Base-by-base conservation (phyloP, 352 stramenopile genomes). In the Phytophthora cryptogea region DNA sequence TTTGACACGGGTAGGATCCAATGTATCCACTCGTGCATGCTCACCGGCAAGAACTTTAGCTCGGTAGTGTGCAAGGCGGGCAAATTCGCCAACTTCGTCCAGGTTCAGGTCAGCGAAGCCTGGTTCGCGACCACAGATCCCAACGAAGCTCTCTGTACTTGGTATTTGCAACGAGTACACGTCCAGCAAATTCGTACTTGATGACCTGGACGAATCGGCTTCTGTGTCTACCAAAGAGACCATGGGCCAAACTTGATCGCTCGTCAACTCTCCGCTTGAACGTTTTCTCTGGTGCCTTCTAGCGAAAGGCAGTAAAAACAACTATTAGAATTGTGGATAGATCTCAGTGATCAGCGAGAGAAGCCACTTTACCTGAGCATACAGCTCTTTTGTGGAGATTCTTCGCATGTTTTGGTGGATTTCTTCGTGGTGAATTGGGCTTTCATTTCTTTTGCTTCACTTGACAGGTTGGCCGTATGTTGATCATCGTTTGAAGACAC, bases 51-150 rank as follows among this genome's bases (percentile, higher is more conserved):
- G 55, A 47, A 90, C 76, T 16, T 70, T 76, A 9, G 78, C 74
- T 28, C 80, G 78, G 23, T 88, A 90, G 56, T 88, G 78, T 1
- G 70, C 78, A 10, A 88, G n/a, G 17, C 80, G 72, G 10, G 66
- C 80, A 43, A 88, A 90, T 10, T 65, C 63, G 20, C 81, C 59
- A 13, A 90, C 49, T 28, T 80, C 63, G 14, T 66, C 37, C 13
- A 90, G 57, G 28, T 88, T 63, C 9, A 86, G 55, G 36, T 86
- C 76, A 4, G 73, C 76, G 31, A 78, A 72, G 0, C 70, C 68
- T 26, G 58, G 70, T 10, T 54, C 41, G 4, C 66, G 62, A 41
- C 68, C 72, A 5, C 57, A 59, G 9, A 59, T 30, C 1, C 40
- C 28, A 0, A 73, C 8, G 8, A 80, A 77, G 2, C 51, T 42